These are phyloP conservation scores for Cladorrhinum samala DNA, from an alignment of 495 filamentous ascomycete genomes.

Conservation along the genomic window DNA sequence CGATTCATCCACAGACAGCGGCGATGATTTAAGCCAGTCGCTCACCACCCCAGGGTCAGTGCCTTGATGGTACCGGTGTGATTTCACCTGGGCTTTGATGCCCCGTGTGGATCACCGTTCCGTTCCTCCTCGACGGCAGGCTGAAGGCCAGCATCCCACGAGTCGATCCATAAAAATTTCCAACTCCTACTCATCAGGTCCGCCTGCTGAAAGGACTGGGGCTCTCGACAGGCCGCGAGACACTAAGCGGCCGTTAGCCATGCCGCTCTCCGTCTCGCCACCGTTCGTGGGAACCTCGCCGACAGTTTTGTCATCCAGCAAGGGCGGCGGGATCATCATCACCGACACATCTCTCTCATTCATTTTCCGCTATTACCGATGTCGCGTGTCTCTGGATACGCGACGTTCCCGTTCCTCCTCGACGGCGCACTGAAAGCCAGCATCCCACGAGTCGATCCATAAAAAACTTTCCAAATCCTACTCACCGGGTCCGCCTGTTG, in stretches of 20 bases:
- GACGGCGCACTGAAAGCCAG: slow-evolving; percentile 5
- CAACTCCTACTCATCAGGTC: slow-evolving; percentile 8
- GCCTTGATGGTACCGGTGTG: slow-evolving; percentile 10
- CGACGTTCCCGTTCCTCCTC: not conserved
- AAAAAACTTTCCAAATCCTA: slow-evolving; percentile 11
- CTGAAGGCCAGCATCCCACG: slow-evolving; percentile 3
- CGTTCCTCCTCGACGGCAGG: not conserved
- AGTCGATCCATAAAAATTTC: slow-evolving; percentile 8
- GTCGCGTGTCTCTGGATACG: no score
- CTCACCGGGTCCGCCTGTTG: slow-evolving; percentile 2
- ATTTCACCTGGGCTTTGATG: not conserved
- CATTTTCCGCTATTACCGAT: no score
- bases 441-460: slow-evolving; percentile 3
- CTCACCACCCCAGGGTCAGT: slow-evolving; percentile 4
- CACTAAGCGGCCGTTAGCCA: not conserved
- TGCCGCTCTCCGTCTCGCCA: not conserved
- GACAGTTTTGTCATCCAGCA: not conserved
- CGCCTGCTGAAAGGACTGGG: slow-evolving; percentile 8
- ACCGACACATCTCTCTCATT: no score
- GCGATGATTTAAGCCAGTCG: slow-evolving; percentile 1
- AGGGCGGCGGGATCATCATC: no score
- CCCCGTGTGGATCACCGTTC: not conserved
- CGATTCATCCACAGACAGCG: no score
- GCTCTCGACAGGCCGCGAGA: slow-evolving; percentile 9
- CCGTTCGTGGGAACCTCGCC: slow-evolving; percentile 4